phyloP scores from a whole-genome alignment of 305 asterid species.

The Fraxinus albicans region DNA sequence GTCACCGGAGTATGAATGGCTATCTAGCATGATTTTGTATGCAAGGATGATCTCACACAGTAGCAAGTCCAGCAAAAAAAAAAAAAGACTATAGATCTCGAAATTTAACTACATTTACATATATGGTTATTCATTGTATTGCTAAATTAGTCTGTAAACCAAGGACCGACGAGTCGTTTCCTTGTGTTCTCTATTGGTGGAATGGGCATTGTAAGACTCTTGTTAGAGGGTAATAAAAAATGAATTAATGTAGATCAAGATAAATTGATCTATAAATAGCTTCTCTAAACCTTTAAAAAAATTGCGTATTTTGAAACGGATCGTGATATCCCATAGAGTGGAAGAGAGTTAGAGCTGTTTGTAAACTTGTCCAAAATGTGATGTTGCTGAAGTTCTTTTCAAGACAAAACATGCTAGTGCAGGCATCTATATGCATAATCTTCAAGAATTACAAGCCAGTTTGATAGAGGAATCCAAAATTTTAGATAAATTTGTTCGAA shows the following conservation, averaged over 20 bases:
- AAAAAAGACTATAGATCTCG: too few species aligned
- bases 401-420: constrained; percentile 19
- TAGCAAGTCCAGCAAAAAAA: background rate
- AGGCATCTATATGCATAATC: constrained; percentile 18
- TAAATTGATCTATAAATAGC: too few species aligned
- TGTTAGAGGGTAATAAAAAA: too few species aligned
- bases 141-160: too few species aligned
- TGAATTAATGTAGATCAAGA: too few species aligned
- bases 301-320: too few species aligned
- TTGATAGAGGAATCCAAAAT: constrained; percentile 13
- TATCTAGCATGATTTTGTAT: background rate
- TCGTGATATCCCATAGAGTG: constrained; percentile 26
- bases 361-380: constrained; percentile 24
- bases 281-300: too few species aligned
- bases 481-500: constrained; percentile 1
- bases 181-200: too few species aligned
- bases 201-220: too few species aligned
- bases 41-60: background rate
- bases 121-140: too few species aligned
- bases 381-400: constrained; percentile 16
- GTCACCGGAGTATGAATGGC: background rate
- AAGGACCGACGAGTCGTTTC: too few species aligned
- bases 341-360: constrained; percentile 28
- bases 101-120: too few species aligned
- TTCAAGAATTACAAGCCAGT: constrained; percentile 17